Evolutionary conservation across 768 basidiomycete species (phyloP), one percentile per base, ranked within the genome.

Genomic region (Fibroporia radiculosa): DNA sequence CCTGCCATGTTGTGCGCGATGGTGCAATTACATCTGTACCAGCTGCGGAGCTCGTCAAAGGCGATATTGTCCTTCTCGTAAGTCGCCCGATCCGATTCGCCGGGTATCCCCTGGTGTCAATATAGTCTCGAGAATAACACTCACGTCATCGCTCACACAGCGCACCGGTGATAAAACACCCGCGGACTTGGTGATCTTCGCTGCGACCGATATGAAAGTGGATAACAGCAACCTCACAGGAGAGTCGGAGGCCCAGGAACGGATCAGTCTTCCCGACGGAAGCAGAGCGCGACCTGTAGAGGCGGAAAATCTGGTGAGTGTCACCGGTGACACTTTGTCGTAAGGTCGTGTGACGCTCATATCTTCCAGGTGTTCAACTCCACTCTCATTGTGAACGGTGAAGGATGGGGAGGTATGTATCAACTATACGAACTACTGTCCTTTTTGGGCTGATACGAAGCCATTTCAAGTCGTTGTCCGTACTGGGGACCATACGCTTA

Each of bases 141-240:
- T n/a, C 4, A 11, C 6, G 14, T 3, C 40, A 36, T 39, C 27
- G 13, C 16, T 26, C 48, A 38, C 47, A 24, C 56, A 82, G 80
- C 74, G 80, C 42, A 72, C 67, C 38, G 82, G 82, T 28, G 80
- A 82, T 62, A 84, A 84, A 65, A 82, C 80, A 6, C 82, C 82
- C 0, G 82, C 82, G 8, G 82, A 84, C 59, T 61, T 82, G 37
- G 57, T 82, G 29, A 44, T 84, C 12, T 79, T 81, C 54, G 69
- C 75, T 3, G 58, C 78, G 0, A 72, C 72, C 5, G 82, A 84
- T 51, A 63, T 84, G 42, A 84, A 82, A 57, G 73, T 84, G 37
- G 82, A 84, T 60, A 82, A 82, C 54, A 81, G 79, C 48, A 81
- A 77, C 60, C 63, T 84, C 33, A 82, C 80, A 0, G 82, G 82